Evolutionary conservation across 2,329 filamentous ascomycete genomes (phyloP).

Genomic region (Arthrobotrys sphaeroides): DNA sequence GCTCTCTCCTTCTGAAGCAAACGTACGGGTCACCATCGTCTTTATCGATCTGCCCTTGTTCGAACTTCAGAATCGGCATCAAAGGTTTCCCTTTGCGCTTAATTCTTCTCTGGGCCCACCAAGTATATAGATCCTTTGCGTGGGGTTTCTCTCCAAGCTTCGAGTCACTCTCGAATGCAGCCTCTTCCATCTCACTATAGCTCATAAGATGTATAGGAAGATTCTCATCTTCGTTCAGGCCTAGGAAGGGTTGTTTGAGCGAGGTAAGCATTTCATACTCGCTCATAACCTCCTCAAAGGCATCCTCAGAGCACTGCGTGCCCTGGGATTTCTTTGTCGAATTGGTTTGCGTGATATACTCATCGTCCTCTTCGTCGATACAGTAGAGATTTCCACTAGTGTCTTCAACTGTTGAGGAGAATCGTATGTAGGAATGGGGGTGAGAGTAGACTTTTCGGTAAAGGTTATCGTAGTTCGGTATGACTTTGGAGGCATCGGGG

Average conservation of each 20-base stretch:
- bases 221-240: constrained; percentile 65
- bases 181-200: constrained; percentile 77
- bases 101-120: constrained; percentile 81
- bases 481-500: constrained; percentile 69
- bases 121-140: constrained; percentile 48
- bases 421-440: constrained; percentile 93
- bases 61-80: constrained; percentile 85
- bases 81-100: constrained; percentile 75
- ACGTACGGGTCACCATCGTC: constrained; percentile 98
- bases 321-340: constrained; percentile 71
- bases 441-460: constrained; percentile 83
- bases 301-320: constrained; percentile 80
- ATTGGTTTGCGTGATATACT: constrained; percentile 85
- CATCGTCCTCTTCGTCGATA: constrained; percentile 90
- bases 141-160: constrained; percentile 41
- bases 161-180: constrained; percentile 47
- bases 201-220: constrained; percentile 83
- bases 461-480: constrained; percentile 85
- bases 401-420: constrained; percentile 97
- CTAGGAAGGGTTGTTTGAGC: constrained; percentile 84
- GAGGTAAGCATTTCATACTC: constrained; percentile 89
- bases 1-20: constrained; percentile 94
- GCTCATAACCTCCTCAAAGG: constrained; percentile 93
- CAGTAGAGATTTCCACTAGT: constrained; percentile 90
- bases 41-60: constrained; percentile 84